These are phyloP conservation scores for Solanum habrochaites DNA, from an alignment of 257 asterid species.

Conservation along the genomic window DNA sequence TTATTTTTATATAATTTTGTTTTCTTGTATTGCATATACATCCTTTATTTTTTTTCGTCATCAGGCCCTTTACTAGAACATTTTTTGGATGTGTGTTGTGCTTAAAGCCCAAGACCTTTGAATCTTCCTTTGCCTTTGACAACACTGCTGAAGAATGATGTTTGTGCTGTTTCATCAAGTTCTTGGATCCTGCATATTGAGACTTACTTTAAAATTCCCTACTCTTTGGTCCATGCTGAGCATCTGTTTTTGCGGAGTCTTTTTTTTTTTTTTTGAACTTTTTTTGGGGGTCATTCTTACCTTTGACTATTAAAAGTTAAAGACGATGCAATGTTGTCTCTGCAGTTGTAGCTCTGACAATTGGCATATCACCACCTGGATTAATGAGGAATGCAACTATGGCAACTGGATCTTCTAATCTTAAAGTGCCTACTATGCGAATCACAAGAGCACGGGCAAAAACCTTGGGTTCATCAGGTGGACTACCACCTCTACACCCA, in stretches of 20 bases:
- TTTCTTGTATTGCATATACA: neutral
- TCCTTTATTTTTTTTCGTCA: neutral
- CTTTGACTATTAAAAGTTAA: neutral
- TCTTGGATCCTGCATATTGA: neutral
- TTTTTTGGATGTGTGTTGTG: neutral
- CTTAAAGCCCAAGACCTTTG: neutral
- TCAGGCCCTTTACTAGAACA: neutral
- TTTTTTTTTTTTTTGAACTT: accelerated
- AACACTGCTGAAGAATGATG: neutral
- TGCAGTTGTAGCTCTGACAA: constrained; percentile 34
- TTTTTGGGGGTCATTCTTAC: neutral
- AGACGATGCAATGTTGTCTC: neutral
- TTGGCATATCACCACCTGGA: constrained; percentile 12
- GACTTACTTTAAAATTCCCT: neutral
- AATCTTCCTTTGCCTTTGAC: neutral
- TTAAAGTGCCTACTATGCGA: constrained; percentile 33
- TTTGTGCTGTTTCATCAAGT: neutral
- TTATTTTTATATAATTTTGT: neutral
- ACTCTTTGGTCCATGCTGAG: neutral
- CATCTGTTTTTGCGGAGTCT: neutral
- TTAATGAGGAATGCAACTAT: constrained; percentile 34
- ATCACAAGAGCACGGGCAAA: constrained; percentile 78
- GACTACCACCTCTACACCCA: constrained; percentile 66
- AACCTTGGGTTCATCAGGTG: constrained; percentile 41
- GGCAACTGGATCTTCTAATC: constrained; percentile 41